A percentile compares a stretch with the other conserved stretches of the same genome.
These are phyloP conservation scores for Chrysoporthe deuterocubensis DNA, from an alignment of 2,329 filamentous ascomycete genomes.

Conservation along the genomic window DNA sequence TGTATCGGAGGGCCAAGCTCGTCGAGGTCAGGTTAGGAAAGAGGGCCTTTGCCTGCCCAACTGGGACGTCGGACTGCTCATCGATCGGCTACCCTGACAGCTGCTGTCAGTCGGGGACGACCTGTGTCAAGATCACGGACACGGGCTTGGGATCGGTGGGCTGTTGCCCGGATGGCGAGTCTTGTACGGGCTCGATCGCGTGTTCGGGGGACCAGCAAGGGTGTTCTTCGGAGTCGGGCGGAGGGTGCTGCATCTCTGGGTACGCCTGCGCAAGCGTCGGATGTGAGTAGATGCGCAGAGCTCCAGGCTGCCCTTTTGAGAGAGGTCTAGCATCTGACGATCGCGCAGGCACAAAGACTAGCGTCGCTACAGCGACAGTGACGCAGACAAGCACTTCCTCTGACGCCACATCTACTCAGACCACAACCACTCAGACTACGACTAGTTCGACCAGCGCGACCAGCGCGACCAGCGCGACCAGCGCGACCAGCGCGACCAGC, in stretches of 20 bases:
- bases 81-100: conserved; percentile 69
- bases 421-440: conserved; percentile 44
- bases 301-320: neutral
- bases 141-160: conserved; percentile 70
- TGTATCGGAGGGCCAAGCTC: conserved; percentile 50
- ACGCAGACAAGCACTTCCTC: conserved; percentile 37
- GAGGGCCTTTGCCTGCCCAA: conserved; percentile 68
- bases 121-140: conserved; percentile 68
- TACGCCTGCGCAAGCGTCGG: conserved; percentile 72
- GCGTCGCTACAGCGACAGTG: conserved; percentile 32
- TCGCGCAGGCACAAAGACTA: conserved; percentile 40
- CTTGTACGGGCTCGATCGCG: conserved; percentile 66
- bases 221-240: conserved; percentile 68
- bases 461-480: neutral
- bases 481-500: conserved; percentile 32
- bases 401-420: conserved; percentile 38
- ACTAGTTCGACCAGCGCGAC: conserved; percentile 38
- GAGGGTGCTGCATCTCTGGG: conserved; percentile 76
- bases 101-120: conserved; percentile 71
- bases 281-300: conserved; percentile 55
- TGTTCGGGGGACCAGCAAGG: conserved; percentile 65
- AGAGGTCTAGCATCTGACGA: conserved; percentile 5
- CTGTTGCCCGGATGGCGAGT: conserved; percentile 71
- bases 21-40: conserved; percentile 54
- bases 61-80: conserved; percentile 67